Conservation (phyloP, 768 basidiomycete genomes). For the Rickenella mellea region DNA sequence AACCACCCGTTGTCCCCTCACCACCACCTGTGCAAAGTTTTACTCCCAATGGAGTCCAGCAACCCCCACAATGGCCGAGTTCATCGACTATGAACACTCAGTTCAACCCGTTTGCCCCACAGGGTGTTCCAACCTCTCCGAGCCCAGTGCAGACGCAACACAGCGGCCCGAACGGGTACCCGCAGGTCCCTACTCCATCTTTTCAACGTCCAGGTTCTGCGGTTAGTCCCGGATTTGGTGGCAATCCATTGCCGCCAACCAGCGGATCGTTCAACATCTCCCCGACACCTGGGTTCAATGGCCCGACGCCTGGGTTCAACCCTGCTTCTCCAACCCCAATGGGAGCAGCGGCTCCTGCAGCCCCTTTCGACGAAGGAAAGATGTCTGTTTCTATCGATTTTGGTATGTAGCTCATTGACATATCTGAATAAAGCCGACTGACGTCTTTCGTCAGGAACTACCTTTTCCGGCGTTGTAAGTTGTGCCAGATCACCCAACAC, state of each 20-base stretch:
- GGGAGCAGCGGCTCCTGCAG: constrained; percentile 9
- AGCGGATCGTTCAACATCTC: constrained; percentile 16
- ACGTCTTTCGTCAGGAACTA: constrained; percentile 48
- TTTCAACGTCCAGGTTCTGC: constrained; percentile 12
- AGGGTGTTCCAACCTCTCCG: constrained; percentile 10
- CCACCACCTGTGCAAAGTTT: constrained; percentile 31
- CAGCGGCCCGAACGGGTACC: constrained; percentile 14
- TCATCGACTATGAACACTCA: constrained; percentile 7
- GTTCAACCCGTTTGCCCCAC: constrained; percentile 8
- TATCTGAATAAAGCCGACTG: constrained; percentile 6
- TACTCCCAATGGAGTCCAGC: constrained; percentile 3
- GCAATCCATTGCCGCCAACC: constrained; percentile 12
- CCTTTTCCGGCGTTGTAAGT: constrained; percentile 80
- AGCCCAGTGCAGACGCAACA: constrained; percentile 1
- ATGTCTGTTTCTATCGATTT: constrained; percentile 80
- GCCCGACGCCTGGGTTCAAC: constrained; percentile 19
- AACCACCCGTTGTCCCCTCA: constrained; percentile 32
- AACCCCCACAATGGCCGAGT: constrained; percentile 9
- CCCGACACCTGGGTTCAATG: constrained; percentile 23
- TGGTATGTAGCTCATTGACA: constrained; percentile 32
- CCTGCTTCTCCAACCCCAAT: constrained; percentile 14
- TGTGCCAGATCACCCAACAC: background rate
- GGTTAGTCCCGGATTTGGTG: constrained; percentile 7
- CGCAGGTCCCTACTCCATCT: constrained; percentile 22
- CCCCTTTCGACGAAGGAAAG: constrained; percentile 54